A percentile compares a stretch with the other conserved stretches of the same genome.
These are phyloP conservation scores for Coemansia sp. DNA, from an alignment of 192 early-diverging fungal genomes.

Conservation along the genomic window DNA sequence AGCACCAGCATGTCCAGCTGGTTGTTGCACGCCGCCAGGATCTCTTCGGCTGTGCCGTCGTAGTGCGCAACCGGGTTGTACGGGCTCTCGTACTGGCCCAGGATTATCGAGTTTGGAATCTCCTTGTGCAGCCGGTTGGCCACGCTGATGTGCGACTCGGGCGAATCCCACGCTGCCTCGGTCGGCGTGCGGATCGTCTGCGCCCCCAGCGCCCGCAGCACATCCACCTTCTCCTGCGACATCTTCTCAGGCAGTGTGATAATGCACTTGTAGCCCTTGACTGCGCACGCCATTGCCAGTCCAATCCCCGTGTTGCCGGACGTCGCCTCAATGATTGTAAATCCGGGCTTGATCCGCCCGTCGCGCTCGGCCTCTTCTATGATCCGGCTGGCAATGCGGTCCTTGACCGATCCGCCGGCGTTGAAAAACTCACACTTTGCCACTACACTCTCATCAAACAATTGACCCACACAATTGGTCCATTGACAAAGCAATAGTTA, in stretches of 20 bases:
- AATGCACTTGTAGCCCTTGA: conserved; percentile 97
- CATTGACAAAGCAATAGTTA: neutral
- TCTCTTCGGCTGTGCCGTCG: conserved; percentile 87
- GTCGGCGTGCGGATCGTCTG: conserved; percentile 99
- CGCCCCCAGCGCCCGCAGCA: conserved; percentile 95
- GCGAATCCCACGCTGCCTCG: conserved; percentile 98
- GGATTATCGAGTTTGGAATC: conserved; percentile 94
- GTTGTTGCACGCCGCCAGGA: conserved; percentile 75
- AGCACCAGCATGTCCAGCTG: conserved; percentile 96
- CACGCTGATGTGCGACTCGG: conserved; percentile 98
- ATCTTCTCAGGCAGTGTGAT: conserved; percentile 99
- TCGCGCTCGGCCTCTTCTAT: conserved; percentile 91
- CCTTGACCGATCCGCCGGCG: conserved; percentile 98
- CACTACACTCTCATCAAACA: conserved; percentile 39
- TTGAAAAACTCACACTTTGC: conserved; percentile 99
- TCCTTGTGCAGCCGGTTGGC: conserved; percentile 90
- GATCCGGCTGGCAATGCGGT: conserved; percentile 97
- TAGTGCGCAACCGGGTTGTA: conserved; percentile 99
- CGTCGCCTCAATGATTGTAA: conserved; percentile 97
- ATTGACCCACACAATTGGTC: neutral
- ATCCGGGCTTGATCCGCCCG: conserved; percentile 88
- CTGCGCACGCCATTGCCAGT: conserved; percentile 93
- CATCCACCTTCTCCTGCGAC: conserved; percentile 99
- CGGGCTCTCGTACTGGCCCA: conserved; percentile 95
- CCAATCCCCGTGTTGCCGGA: conserved; percentile 99